phyloP scores from a whole-genome alignment of 495 filamentous ascomycete genomes.

The Jackrogersella minutella region DNA sequence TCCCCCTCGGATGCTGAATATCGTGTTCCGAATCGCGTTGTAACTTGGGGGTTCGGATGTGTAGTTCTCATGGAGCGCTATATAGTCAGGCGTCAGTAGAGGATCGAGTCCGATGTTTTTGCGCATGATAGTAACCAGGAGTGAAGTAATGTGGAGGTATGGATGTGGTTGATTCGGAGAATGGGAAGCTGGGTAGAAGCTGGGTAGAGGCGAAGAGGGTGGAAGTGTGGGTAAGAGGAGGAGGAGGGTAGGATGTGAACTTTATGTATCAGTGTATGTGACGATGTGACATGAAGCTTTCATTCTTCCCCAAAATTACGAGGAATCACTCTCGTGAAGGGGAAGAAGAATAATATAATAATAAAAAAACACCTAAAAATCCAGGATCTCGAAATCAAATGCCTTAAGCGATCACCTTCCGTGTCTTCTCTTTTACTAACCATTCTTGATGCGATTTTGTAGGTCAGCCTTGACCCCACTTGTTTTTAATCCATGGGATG shows the following conservation, averaged over 20 bases:
- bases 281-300: too few relatives aligned
- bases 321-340: not conserved
- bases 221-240: not conserved
- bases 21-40: conserved; percentile 30
- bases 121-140: not conserved
- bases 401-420: too few relatives aligned
- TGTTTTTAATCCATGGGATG: conserved; percentile 70
- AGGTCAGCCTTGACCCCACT: conserved; percentile 83
- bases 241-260: conserved; percentile 3
- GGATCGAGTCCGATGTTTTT: not conserved
- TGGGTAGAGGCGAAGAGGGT: not conserved
- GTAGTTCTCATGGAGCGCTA: conserved; percentile 38
- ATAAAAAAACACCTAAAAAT: too few relatives aligned
- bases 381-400: too few relatives aligned
- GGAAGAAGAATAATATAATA: too few relatives aligned
- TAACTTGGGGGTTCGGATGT: conserved; percentile 22
- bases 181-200: too few relatives aligned
- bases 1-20: conserved; percentile 15
- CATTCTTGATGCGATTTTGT: conserved; percentile 75
- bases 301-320: too few relatives aligned
- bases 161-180: not conserved
- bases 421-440: conserved; percentile 62
- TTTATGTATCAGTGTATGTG: too few relatives aligned
- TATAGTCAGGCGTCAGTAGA: not conserved
- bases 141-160: not conserved